Evolutionary conservation across 2,329 filamentous ascomycete genomes (phyloP).

Genomic region (Xylariaceae sp.): DNA sequence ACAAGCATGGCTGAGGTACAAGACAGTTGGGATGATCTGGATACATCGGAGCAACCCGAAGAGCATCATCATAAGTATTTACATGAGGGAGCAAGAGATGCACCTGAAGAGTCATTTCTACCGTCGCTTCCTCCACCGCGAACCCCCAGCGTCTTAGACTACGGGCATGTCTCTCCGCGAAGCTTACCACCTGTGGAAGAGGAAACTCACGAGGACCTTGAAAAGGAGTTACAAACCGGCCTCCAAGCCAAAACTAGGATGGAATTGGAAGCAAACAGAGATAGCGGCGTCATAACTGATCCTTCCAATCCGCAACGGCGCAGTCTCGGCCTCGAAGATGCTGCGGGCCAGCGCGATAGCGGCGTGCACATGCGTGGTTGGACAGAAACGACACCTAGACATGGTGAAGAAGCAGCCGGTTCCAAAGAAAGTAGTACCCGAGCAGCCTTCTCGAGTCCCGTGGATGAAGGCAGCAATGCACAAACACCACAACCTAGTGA

Average conservation of each 20-base stretch:
- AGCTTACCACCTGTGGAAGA: conserved; percentile 60
- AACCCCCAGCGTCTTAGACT: conserved; percentile 45
- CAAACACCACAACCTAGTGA: conserved; percentile 43
- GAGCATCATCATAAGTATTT: conserved; percentile 11
- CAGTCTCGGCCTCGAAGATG: conserved; percentile 40
- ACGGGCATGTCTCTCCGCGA: conserved; percentile 51
- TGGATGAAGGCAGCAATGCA: conserved; percentile 52
- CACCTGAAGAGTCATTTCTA: conserved; percentile 5
- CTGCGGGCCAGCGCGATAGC: conserved; percentile 58
- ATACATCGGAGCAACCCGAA: conserved; percentile 37
- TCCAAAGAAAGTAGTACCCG: conserved; percentile 41
- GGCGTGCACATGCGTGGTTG: conserved; percentile 62
- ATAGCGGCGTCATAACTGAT: conserved; percentile 57
- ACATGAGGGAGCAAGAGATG: not conserved
- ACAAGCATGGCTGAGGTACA: conserved; percentile 34
- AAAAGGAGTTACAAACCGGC: conserved; percentile 38
- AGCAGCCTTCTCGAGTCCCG: conserved; percentile 46
- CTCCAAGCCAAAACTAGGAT: conserved; percentile 29
- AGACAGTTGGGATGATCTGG: conserved; percentile 37
- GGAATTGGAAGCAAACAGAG: conserved; percentile 51
- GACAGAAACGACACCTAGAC: conserved; percentile 43
- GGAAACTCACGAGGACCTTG: conserved; percentile 56
- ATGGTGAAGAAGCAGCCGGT: conserved; percentile 30
- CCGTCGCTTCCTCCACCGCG: conserved; percentile 33
- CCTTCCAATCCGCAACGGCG: conserved; percentile 52